Base-by-base conservation (phyloP, 179 eudicot species). In the Dionaea muscipula region DNA sequence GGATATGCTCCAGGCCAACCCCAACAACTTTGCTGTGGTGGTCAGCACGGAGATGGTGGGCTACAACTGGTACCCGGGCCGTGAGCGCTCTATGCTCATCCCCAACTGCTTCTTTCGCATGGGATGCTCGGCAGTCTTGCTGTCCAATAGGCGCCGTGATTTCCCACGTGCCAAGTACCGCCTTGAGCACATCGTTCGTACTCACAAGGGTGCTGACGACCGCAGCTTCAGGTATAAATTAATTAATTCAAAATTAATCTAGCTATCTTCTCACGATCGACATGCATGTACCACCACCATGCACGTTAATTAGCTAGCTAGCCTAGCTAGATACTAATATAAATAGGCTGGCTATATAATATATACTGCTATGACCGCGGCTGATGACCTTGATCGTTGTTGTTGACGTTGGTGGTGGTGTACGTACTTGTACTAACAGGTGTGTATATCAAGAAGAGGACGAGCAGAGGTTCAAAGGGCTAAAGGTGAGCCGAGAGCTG, bases 11-110 rank as follows among this genome's bases (percentile, higher is more conserved):
- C 80, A 84, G 60, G 94, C 96, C 0, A 91, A 87, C 67, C 94
- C 98, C 2, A 86, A 84, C 49, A 91, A 77, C 66, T 82, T 67
- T 21, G 98, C 94, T 0, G 84, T 91, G 17, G 94, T 91, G 55
- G 94, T 90, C 14, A 90, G 97, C 38, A 79, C 95, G 0, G 97
- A 90, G 75, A 86, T 79, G 93, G 94, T 87, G 0, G 95, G 84
- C 7, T 91, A 76, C 47, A 91, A 86, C 37, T 91, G 98, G 98
- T 91, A 91, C 63, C 82, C 85, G 0, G 98, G 98, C 0, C 59
- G 72, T 0, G 72, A 84, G 2, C 69, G 83, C 0, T 84, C 95
- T 19, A 91, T 91, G 98, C 88, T 91, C 18, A 67, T 91, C 16
- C 88, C 98, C 0, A 91, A 91, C 52, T 91, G 98, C 55, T 91